phyloP scores from a whole-genome alignment of 371 early-diverging fungal species.

The Lichtheimia ramosa region DNA sequence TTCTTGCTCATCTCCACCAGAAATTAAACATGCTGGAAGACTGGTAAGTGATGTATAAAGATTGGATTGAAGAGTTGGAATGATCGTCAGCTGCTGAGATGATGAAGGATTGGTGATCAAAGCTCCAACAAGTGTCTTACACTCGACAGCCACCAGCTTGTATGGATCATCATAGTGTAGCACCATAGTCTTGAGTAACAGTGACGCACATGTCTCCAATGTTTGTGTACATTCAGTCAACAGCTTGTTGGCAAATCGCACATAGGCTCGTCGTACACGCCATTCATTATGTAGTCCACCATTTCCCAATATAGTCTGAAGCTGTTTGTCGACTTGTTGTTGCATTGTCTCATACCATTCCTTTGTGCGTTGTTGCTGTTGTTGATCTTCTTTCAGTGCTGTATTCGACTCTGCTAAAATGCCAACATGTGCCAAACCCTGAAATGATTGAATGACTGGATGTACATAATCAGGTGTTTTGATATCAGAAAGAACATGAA shows the following conservation, averaged over 20 bases:
- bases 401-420: not conserved
- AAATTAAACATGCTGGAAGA: slow-evolving; percentile 47
- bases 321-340: slow-evolving; percentile 17
- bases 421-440: slow-evolving; percentile 18
- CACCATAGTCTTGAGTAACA: slow-evolving; percentile 47
- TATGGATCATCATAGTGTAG: slow-evolving; percentile 50
- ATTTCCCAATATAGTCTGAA: slow-evolving; percentile 29
- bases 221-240: slow-evolving; percentile 36
- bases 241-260: slow-evolving; percentile 37
- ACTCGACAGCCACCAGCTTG: slow-evolving; percentile 28
- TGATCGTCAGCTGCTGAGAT: slow-evolving; percentile 20
- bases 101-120: slow-evolving; percentile 10
- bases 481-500: slow-evolving; percentile 35
- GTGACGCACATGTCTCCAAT: slow-evolving; percentile 37
- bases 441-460: slow-evolving; percentile 18
- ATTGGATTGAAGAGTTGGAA: slow-evolving; percentile 40
- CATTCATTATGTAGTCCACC: slow-evolving; percentile 40
- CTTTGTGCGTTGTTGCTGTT: slow-evolving; percentile 1
- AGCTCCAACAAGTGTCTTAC: slow-evolving; percentile 21
- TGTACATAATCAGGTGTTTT: slow-evolving; percentile 19
- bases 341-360: slow-evolving; percentile 35
- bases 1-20: slow-evolving; percentile 38
- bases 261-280: slow-evolving; percentile 43
- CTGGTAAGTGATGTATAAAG: slow-evolving; percentile 39
- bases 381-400: not conserved